Percentiles rank a stretch among this genome's conserved stretches.
Conservation (phyloP, 441 rosid genomes). For the Jatropha multifida region DNA sequence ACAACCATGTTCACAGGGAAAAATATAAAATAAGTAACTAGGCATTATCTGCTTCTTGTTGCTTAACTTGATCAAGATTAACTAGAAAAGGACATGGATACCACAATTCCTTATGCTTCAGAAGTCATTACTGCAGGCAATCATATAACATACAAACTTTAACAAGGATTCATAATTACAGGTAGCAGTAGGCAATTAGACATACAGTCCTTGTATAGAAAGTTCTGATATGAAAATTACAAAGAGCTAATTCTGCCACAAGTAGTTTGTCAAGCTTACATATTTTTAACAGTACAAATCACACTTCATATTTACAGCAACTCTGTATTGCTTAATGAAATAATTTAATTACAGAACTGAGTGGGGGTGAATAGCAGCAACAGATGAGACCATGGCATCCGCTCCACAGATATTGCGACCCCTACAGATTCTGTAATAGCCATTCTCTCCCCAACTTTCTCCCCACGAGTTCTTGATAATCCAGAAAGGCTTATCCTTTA, state of each 20-base stretch:
- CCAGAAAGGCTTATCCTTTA: constrained; percentile 93
- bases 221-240: neutral
- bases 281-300: neutral
- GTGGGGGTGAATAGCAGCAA: constrained; percentile 47
- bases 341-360: constrained; percentile 16
- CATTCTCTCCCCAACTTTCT: constrained; percentile 83
- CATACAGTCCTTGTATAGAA: neutral
- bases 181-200: neutral
- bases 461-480: constrained; percentile 98
- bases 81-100: no score
- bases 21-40: no score
- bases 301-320: neutral
- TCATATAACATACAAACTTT: neutral
- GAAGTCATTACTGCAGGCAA: neutral
- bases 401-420: constrained; percentile 84
- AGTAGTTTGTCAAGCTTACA: neutral
- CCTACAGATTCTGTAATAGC: constrained; percentile 79
- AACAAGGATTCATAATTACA: neutral
- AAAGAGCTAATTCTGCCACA: neutral
- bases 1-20: no score
- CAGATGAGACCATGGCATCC: constrained; percentile 87
- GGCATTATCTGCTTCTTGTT: no score
- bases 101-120: no score
- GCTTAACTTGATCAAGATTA: no score
- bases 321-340: neutral